These are phyloP conservation scores for Anacardium occidentale DNA, from an alignment of 345 rosid genomes.

Conservation along the genomic window DNA sequence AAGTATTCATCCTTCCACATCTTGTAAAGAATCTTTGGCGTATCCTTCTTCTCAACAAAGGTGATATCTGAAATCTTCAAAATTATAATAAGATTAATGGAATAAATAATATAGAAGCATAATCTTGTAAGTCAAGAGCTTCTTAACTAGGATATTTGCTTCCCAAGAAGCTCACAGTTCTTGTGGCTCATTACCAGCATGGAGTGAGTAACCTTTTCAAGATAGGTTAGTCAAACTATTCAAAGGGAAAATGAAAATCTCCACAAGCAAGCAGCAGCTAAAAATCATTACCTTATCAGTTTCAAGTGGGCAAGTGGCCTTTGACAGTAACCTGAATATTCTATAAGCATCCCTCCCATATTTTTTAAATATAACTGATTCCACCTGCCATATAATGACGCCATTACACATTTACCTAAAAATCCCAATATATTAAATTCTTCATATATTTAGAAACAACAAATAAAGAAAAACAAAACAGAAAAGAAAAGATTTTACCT, in stretches of 20 bases:
- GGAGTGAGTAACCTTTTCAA: background rate
- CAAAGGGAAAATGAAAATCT: background rate
- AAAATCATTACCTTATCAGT: conserved; percentile 61
- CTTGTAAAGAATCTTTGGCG: conserved; percentile 57
- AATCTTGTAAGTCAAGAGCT: background rate
- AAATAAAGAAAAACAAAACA: background rate
- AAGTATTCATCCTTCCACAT: conserved; percentile 82
- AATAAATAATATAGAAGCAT: background rate
- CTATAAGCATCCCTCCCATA: conserved; percentile 66
- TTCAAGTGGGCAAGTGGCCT: conserved; percentile 51
- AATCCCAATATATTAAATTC: no score
- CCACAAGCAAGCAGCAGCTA: background rate
- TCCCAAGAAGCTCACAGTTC: background rate
- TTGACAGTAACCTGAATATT: conserved; percentile 71
- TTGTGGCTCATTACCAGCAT: background rate
- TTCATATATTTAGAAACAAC: conserved; percentile 2
- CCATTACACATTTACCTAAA: conserved; percentile 8
- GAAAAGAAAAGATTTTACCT: conserved; percentile 43
- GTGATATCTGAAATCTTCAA: conserved; percentile 63
- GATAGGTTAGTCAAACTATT: background rate
- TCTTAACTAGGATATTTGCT: background rate
- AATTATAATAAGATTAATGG: conserved; percentile 11
- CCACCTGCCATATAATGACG: conserved; percentile 44
- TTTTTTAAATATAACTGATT: conserved; percentile 69
- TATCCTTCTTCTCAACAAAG: conserved; percentile 66